phyloP scores from a whole-genome alignment of 1,284 basidiomycete species.

The Cronartium quercuum region DNA sequence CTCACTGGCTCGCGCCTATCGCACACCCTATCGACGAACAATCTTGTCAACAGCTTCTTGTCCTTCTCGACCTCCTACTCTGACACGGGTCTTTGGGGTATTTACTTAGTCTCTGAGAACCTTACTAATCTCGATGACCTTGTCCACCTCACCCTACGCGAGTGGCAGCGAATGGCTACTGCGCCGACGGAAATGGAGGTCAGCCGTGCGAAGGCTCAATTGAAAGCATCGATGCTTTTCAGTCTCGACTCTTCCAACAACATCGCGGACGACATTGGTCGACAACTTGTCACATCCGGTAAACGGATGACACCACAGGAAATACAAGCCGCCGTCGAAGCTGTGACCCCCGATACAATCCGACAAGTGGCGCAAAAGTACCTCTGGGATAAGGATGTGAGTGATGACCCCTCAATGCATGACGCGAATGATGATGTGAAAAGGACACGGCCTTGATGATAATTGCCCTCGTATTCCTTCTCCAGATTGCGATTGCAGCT shows the following conservation, averaged over 20 bases:
- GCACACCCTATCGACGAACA: constrained; percentile 84
- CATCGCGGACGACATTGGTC: constrained; percentile 94
- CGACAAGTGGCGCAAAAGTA: constrained; percentile 92
- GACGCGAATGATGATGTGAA: constrained; percentile 41
- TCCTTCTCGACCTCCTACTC: constrained; percentile 99
- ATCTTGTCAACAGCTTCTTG: constrained; percentile 99
- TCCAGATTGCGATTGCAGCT: constrained; percentile 69
- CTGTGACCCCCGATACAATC: constrained; percentile 81
- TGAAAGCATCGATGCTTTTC: constrained; percentile 88
- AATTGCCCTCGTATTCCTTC: not conserved
- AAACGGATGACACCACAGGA: constrained; percentile 82
- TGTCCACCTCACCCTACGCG: constrained; percentile 85
- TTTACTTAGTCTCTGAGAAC: constrained; percentile 89
- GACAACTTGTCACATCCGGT: constrained; percentile 86
- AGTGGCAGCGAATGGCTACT: constrained; percentile 95
- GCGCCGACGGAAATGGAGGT: constrained; percentile 79
- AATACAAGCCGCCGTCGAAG: constrained; percentile 86
- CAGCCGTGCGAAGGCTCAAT: constrained; percentile 93
- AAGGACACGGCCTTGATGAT: too few relatives aligned
- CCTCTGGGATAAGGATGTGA: constrained; percentile 87
- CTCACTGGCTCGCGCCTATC: constrained; percentile 85
- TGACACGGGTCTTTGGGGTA: constrained; percentile 98
- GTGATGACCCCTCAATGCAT: constrained; percentile 48
- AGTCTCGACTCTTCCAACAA: constrained; percentile 90
- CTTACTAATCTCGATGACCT: constrained; percentile 86